phyloP scores from a whole-genome alignment of 352 stramenopile species.

The Phytophthora aleatoria region DNA sequence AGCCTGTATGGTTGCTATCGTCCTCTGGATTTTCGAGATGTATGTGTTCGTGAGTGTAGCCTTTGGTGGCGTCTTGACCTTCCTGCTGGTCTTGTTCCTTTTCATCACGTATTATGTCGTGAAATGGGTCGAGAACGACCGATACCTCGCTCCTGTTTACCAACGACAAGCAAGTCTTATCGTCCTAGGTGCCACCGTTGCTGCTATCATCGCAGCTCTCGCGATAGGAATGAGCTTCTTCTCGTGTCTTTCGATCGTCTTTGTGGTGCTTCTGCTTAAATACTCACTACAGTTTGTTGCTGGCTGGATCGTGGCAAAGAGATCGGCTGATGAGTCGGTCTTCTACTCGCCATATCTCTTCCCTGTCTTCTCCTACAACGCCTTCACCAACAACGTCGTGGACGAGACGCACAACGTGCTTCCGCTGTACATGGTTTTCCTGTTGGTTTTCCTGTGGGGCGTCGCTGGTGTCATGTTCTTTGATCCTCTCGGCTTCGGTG shows the following conservation, averaged over 20 bases:
- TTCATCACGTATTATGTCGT: slow-evolving; percentile 79
- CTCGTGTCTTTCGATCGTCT: slow-evolving; percentile 84
- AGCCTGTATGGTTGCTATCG: slow-evolving; percentile 31
- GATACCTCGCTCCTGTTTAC: slow-evolving; percentile 73
- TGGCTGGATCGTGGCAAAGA: slow-evolving; percentile 58
- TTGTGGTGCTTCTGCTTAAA: slow-evolving; percentile 84
- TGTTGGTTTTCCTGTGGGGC: slow-evolving; percentile 87
- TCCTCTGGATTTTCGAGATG: slow-evolving; percentile 81
- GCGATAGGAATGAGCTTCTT: slow-evolving; percentile 75
- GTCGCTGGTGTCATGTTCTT: slow-evolving; percentile 89
- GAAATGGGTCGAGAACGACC: slow-evolving; percentile 88
- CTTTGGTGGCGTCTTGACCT: slow-evolving; percentile 61
- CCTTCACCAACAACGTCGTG: slow-evolving; percentile 90
- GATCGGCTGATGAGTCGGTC: slow-evolving; percentile 56
- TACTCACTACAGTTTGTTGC: slow-evolving; percentile 65
- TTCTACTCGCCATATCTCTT: slow-evolving; percentile 92
- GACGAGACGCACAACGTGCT: slow-evolving; percentile 80
- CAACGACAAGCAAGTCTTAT: slow-evolving; percentile 52
- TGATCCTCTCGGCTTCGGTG: slow-evolving; percentile 87
- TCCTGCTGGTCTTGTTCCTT: slow-evolving; percentile 65
- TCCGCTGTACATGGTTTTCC: slow-evolving; percentile 71
- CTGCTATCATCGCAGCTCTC: slow-evolving; percentile 51
- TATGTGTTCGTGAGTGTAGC: slow-evolving; percentile 68
- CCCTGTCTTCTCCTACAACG: slow-evolving; percentile 91
- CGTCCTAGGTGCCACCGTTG: slow-evolving; percentile 40